Conservation (phyloP, 1,139 yeast species). For the Yamadazyma aaseri region DNA sequence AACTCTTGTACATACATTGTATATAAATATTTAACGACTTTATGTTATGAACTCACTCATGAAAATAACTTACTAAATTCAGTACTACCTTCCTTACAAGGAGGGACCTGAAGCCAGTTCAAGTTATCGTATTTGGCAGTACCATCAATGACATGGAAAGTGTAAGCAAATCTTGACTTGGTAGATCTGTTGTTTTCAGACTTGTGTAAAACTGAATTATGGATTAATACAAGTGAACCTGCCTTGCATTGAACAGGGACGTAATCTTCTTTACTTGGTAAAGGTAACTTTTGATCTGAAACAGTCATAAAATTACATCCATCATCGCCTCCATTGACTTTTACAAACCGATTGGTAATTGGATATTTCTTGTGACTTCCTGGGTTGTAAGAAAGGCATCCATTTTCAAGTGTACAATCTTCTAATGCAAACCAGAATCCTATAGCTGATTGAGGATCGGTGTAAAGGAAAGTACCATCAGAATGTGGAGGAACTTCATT, state of each 20-base stretch:
- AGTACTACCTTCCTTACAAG: conserved; percentile 54
- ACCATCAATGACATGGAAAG: conserved; percentile 80
- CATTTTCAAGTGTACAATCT: conserved; percentile 66
- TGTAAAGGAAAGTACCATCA: conserved; percentile 72
- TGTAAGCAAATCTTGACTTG: conserved; percentile 70
- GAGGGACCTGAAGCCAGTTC: conserved; percentile 81
- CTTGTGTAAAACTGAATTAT: conserved; percentile 70
- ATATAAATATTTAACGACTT: not conserved
- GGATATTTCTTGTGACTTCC: conserved; percentile 66
- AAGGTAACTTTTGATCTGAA: conserved; percentile 15
- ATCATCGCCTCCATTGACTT: conserved; percentile 42
- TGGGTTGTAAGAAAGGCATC: conserved; percentile 71
- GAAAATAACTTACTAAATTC: conserved; percentile 52
- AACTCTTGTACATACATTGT: too few species aligned
- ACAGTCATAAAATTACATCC: conserved; percentile 50
- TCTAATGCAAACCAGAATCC: conserved; percentile 87
- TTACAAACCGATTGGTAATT: conserved; percentile 64
- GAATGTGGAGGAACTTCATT: conserved; percentile 76
- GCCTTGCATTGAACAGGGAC: conserved; percentile 62
- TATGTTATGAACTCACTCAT: not conserved
- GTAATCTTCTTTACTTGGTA: conserved; percentile 33
- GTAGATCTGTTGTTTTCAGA: conserved; percentile 58
- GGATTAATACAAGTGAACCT: conserved; percentile 67
- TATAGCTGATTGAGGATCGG: conserved; percentile 68
- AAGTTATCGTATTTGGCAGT: conserved; percentile 52